Percentiles rank a stretch among this genome's conserved stretches.
Evolutionary conservation across 257 asterid genomes (phyloP).

Genomic region (Pogostemon cablin): DNA sequence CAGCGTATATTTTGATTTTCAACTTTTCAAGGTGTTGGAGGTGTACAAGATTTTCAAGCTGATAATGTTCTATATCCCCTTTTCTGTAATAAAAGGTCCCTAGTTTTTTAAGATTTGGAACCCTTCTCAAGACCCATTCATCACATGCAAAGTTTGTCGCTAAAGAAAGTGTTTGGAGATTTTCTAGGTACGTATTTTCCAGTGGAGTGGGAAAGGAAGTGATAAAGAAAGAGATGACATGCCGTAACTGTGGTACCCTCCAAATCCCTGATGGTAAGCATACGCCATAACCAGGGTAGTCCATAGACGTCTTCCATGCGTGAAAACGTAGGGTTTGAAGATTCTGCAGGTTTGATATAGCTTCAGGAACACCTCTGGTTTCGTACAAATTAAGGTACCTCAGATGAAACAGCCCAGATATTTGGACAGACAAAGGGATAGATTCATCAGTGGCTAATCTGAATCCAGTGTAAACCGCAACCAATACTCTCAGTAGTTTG

Average conservation of each 20-base stretch:
- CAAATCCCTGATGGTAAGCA: not conserved
- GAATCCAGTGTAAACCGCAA: not conserved
- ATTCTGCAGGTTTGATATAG: slow-evolving; percentile 13
- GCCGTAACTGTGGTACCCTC: slow-evolving; percentile 22
- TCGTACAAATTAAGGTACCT: slow-evolving; percentile 7
- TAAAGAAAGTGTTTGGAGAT: slow-evolving; percentile 15
- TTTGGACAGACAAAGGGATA: not conserved
- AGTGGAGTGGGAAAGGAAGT: not conserved
- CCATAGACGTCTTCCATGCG: not conserved
- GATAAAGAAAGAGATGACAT: not conserved
- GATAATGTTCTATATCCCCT: not conserved
- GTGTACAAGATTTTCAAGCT: slow-evolving; percentile 5
- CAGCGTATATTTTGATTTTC: not conserved
- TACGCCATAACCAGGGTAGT: not conserved
- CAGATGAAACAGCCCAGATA: not conserved
- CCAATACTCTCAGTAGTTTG: slow-evolving; percentile 23
- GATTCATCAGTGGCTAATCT: too few relatives aligned
- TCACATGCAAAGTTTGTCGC: not conserved
- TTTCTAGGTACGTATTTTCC: not conserved
- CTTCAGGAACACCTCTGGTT: not conserved
- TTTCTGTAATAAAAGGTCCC: not conserved
- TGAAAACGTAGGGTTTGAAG: slow-evolving; percentile 4
- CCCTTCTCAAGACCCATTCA: not conserved
- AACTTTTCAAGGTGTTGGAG: slow-evolving; percentile 2
- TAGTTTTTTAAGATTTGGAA: slow-evolving; percentile 18